phyloP scores from a whole-genome alignment of 345 rosid species.

The Brassica rapa region DNA sequence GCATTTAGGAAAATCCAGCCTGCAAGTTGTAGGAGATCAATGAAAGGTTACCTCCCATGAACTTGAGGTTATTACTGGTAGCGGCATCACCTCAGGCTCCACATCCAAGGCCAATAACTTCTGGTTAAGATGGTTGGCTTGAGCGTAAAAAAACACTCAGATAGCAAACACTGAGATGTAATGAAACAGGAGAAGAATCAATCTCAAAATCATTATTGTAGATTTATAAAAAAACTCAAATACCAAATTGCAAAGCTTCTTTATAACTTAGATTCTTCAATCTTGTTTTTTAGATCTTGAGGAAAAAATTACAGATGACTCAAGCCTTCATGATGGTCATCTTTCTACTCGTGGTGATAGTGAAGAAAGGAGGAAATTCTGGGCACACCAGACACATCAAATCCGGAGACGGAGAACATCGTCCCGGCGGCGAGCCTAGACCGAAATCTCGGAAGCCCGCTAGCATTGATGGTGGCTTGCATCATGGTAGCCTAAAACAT shows the following conservation, averaged over 20 bases:
- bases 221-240: not conserved
- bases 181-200: too few relatives aligned
- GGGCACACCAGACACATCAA: too few relatives aligned
- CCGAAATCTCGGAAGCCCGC: too few relatives aligned
- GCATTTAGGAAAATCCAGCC: not conserved
- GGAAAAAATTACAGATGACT: not conserved
- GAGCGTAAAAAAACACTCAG: not conserved
- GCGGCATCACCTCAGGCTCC: not conserved
- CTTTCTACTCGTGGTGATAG: not conserved
- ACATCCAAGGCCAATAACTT: not conserved
- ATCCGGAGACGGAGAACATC: too few relatives aligned
- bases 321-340: not conserved
- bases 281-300: not conserved
- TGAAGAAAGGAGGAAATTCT: not conserved
- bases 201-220: too few relatives aligned
- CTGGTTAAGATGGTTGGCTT: not conserved
- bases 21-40: not conserved
- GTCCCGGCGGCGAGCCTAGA: too few relatives aligned
- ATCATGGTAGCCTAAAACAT: too few relatives aligned
- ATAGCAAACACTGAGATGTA: too few relatives aligned
- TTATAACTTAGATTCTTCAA: not conserved
- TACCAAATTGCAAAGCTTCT: not conserved
- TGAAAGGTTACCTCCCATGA: not conserved
- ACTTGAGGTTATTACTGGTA: not conserved
- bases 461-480: too few relatives aligned